Base-by-base conservation (phyloP, 192 early-diverging fungal genomes). In the Podila epicladia region DNA sequence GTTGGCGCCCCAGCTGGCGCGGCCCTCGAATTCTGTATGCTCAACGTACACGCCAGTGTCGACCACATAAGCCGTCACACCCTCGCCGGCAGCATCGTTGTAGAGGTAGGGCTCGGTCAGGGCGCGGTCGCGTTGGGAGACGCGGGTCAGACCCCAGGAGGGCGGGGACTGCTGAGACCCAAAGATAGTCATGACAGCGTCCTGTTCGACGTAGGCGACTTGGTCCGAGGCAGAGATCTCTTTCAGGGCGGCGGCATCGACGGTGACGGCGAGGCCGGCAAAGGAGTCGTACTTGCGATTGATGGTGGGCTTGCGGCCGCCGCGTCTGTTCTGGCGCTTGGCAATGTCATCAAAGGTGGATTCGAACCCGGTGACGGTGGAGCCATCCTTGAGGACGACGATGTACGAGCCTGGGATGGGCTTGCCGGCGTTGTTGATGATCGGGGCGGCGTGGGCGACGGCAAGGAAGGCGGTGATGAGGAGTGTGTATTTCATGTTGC, bases 81-180 rank as follows among this genome's bases (percentile, higher is more conserved):
- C 86, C 20, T 33, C 37, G 7, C 87, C 83, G 0, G 67, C 72
- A 24, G 41, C 62, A 62, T 74, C 72, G 20, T 57, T 57, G 67
- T 80, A 84, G 51, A 37, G 4, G 28, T 82, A 84, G 24, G 65
- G 67, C 11, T 84, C n/a, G n/a, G 77, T 37, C 73, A 57, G 29
- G 78, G 61, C 22, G 15, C 80, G 82, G 35, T 82, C 62, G 31
- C 63, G 49, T 55, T 86, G 68, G 62, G 65, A 73, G n/a, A 88
- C 76, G 50, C 87, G 82, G 35, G 83, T 68, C 20, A 91, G 66
- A 53, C 90, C 90, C 89, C 89, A 91, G 26, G 84, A 72, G 19
- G 82, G 85, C 19, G 82, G 67, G 55, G 12, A 41, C 22, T 33
- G 1, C 66, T 79, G 72, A 13, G 58, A 29, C 22, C 62, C 71